Evolutionary conservation across 345 rosid species (phyloP).

Genomic region (Turritis glabra): DNA sequence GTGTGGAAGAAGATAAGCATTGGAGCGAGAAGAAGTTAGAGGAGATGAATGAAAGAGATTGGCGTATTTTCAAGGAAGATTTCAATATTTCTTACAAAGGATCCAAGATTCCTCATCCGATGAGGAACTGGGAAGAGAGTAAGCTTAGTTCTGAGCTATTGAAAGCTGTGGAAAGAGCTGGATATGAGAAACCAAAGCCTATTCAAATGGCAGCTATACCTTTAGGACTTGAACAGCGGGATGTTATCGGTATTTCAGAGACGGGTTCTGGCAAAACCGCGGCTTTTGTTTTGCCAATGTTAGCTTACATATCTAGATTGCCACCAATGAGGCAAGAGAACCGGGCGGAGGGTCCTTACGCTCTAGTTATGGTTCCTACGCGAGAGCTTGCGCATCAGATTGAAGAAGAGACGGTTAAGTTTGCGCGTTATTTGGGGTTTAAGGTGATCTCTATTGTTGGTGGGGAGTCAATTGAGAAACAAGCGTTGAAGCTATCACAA

Average conservation of each 20-base stretch:
- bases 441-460: constrained; percentile 86
- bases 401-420: constrained; percentile 83
- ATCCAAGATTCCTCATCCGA: constrained; percentile 80
- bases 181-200: constrained; percentile 76
- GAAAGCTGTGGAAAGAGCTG: constrained; percentile 83
- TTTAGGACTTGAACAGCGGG: constrained; percentile 79
- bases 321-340: constrained; percentile 79
- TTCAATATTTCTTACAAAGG: constrained; percentile 85
- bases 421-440: constrained; percentile 68
- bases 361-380: constrained; percentile 86
- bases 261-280: constrained; percentile 94
- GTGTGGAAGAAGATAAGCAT: constrained; percentile 76
- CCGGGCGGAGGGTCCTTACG: constrained; percentile 86
- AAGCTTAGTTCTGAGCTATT: constrained; percentile 58
- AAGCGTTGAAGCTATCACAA: constrained; percentile 77
- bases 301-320: constrained; percentile 79
- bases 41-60: constrained; percentile 90
- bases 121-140: constrained; percentile 93
- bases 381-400: constrained; percentile 92
- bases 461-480: constrained; percentile 90
- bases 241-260: constrained; percentile 88
- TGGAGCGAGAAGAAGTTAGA: constrained; percentile 89
- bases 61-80: constrained; percentile 94
- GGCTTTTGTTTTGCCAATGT: constrained; percentile 92
- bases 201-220: constrained; percentile 96